phyloP scores from a whole-genome alignment of 164 flowering plant species.

The Hamamelis virginiana region DNA sequence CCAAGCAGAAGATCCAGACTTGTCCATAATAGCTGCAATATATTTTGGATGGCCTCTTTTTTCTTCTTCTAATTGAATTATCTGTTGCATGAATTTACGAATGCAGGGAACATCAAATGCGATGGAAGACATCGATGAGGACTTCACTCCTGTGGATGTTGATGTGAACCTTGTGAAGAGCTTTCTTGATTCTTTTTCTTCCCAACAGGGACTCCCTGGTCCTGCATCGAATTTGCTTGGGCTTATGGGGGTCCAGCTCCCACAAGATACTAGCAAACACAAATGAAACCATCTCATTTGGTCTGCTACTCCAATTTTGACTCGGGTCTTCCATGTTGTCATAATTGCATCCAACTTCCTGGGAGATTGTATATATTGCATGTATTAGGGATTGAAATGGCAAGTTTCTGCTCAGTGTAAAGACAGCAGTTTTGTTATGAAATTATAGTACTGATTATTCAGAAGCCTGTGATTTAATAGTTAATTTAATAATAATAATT shows the following conservation, averaged over 20 bases:
- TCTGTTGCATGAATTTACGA: background rate
- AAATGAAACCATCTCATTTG: slow-evolving; percentile 24
- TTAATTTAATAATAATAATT: too few relatives aligned
- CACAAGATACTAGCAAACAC: slow-evolving; percentile 55
- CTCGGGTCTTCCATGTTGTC: too few relatives aligned
- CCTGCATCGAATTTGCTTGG: slow-evolving; percentile 94
- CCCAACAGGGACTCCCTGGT: slow-evolving; percentile 94
- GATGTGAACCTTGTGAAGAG: slow-evolving; percentile 91
- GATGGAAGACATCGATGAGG: slow-evolving; percentile 52
- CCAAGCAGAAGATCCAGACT: too few relatives aligned
- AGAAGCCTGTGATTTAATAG: too few relatives aligned
- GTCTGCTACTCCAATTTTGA: background rate
- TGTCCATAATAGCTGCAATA: too few relatives aligned
- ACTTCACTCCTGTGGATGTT: slow-evolving; percentile 80
- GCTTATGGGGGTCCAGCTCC: slow-evolving; percentile 82
- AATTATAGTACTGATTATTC: too few relatives aligned
- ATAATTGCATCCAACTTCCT: too few relatives aligned
- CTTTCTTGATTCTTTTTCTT: slow-evolving; percentile 84
- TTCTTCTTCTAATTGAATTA: background rate
- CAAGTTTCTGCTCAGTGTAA: too few relatives aligned
- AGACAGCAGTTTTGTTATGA: too few relatives aligned
- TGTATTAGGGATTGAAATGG: too few relatives aligned
- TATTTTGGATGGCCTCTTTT: background rate
- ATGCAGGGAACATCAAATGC: slow-evolving; percentile 62
- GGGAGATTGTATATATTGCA: too few relatives aligned